Evolutionary conservation across 176 grass and related monocot genomes (phyloP), one percentile per base, ranked within the genome.

Genomic region (Raddia guianensis): DNA sequence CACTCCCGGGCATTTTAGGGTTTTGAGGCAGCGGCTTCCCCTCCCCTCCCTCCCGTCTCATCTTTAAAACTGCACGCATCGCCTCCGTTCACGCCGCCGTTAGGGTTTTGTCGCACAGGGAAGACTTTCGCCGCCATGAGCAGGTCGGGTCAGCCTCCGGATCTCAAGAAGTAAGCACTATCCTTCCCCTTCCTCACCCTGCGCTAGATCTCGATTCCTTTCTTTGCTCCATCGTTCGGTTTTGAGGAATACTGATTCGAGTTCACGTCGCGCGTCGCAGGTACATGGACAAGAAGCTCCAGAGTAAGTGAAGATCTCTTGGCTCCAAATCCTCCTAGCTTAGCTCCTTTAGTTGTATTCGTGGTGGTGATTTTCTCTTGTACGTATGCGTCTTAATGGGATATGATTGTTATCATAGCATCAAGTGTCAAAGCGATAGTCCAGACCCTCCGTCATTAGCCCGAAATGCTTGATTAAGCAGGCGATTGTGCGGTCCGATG

Each of bases 201-300:
- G 7, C 20, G 16, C 18, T 71, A 16, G 57, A 77, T 58, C 63
- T 64, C 64, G 7, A 48, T 61, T 46, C 59, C 0, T n/a, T 60
- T 3, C 0, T 44, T 11, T 49, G 14, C 12, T 45, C n/a, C 8
- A 16, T 6, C 9, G 53, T 45, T 67, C 37, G 65, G n/a, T 55
- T 47, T 69, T 47, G 53, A 19, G 58, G 14, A 9, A 1, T 68
- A 14, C 84, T 82, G 43, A 83, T 78, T 67, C 43, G 14, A 4
- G n/a, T 73, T 35, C 43, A 2, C 47, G 48, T 63, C 74, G 3
- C 19, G 15, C 20, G 7, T 73, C 18, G 60, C 63, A 97, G 94
- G 89, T 97, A 97, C 87, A 97, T 97, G 94, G 91, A 94, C 91
- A 97, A 97, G 85, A 91, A 92, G 87, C 87, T 97, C 6, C 94